phyloP scores from a whole-genome alignment of 176 grass and related monocot species.

The Carex scoparia region DNA sequence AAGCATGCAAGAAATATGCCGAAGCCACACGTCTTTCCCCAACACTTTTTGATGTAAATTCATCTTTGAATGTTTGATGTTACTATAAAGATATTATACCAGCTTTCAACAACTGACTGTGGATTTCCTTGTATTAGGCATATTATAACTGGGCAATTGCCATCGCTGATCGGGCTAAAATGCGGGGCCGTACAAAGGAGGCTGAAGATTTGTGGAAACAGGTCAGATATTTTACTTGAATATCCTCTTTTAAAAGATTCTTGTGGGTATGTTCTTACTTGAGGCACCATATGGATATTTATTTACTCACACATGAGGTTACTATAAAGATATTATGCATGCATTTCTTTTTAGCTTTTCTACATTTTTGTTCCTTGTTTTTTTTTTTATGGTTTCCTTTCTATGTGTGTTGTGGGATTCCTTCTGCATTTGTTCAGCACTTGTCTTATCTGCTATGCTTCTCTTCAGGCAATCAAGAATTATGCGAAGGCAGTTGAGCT shows the following conservation, averaged over 20 bases:
- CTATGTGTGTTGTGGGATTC: background rate
- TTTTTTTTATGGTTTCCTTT: background rate
- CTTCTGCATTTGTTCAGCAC: background rate
- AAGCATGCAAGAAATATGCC: constrained; percentile 98
- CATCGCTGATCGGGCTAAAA: constrained; percentile 99
- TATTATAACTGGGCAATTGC: constrained; percentile 99
- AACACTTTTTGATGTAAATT: constrained; percentile 93
- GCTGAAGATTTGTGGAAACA: constrained; percentile 99
- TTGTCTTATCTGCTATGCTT: constrained; percentile 12
- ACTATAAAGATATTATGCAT: background rate
- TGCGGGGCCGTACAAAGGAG: constrained; percentile 93
- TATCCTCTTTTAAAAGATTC: background rate
- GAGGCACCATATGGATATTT: background rate
- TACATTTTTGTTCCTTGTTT: background rate
- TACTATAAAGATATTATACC: background rate
- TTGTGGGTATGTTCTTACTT: background rate
- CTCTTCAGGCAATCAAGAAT: constrained; percentile 77
- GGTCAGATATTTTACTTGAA: constrained; percentile 36
- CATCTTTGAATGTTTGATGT: background rate
- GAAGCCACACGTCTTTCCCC: constrained; percentile 83
- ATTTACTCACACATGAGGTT: background rate
- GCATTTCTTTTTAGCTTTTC: background rate
- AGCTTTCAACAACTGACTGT: background rate
- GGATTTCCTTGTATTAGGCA: constrained; percentile 40
- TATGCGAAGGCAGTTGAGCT: constrained; percentile 96